Base-by-base conservation (phyloP, 768 basidiomycete genomes). In the Suillus plorans region DNA sequence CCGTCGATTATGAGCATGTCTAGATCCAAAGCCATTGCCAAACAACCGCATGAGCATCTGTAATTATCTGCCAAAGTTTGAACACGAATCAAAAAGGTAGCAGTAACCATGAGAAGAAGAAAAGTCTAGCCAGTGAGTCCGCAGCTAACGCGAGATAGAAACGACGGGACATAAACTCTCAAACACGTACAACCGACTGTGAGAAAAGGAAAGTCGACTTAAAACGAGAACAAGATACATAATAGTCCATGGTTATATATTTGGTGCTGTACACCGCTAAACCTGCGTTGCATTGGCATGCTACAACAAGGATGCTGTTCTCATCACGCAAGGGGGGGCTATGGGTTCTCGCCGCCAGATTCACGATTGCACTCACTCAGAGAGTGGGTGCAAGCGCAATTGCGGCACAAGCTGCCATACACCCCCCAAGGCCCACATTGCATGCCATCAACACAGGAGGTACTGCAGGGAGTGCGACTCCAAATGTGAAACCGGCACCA, bases 401-500 rank as follows among this genome's bases (percentile, higher is more conserved):
- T 7, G 25, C 18, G 1, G 72, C 74, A 13, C 74, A 75, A 3
- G 71, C 60, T 0, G 59, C 70, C 74, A 74, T 75, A 49, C 74
- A 75, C 0, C 61, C 53, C 4, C 74, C 75, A 0, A 74, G 47
- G 10, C 1, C 72, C 4, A 39, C 55, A 3, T 75, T 75, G 9
- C 75, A 75, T 2, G 20, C 72, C 1, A 69, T 0, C 56, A 75
- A 64, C 37, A 64, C 71, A 1, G 74, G 66, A 7, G 74, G 75
- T 0, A 6, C 72, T 0, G 0, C 68, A 12, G 67, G 63, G 25
- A 72, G 18, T 57, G 72, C 69, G 1, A 69, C 69, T 0, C 76
- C 74, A 5, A 76, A 77, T 0, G 58, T 60, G 36, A 69, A 71
- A 0, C 74, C 74, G 0, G 75, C 75, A 0, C 36, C 75, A 0